A percentile compares a stretch with the other conserved stretches of the same genome.
Conservation (phyloP, 768 basidiomycete genomes). For the Pisolithus orientalis region DNA sequence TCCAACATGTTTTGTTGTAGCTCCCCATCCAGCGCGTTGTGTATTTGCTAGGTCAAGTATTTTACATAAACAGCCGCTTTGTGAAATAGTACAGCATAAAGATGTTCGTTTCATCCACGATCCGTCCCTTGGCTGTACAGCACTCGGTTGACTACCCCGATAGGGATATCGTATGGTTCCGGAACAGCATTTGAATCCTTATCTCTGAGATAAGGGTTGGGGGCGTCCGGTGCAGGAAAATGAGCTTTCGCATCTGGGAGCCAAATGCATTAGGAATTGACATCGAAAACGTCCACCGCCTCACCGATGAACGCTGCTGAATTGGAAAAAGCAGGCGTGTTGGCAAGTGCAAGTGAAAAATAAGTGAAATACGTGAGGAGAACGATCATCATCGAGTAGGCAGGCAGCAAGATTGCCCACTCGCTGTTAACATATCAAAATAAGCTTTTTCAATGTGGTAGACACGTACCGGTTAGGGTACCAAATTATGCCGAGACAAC, state of each 20-base stretch:
- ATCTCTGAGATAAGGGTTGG: conserved; percentile 44
- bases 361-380: conserved; percentile 76
- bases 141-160: conserved; percentile 73
- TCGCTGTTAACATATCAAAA: conserved; percentile 44
- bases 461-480: conserved; percentile 76
- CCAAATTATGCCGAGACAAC: conserved; percentile 67
- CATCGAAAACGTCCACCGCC: conserved; percentile 11
- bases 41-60: background rate
- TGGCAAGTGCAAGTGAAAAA: conserved; percentile 64
- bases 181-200: conserved; percentile 45
- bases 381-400: conserved; percentile 65
- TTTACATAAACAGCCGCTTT: background rate
- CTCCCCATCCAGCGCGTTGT: too few relatives aligned
- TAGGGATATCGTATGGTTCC: conserved; percentile 76
- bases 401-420: conserved; percentile 79
- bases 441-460: background rate
- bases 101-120: background rate
- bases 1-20: background rate
- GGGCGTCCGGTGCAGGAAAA: conserved; percentile 32
- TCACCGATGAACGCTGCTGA: conserved; percentile 63
- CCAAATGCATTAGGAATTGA: conserved; percentile 7
- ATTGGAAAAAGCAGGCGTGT: conserved; percentile 66
- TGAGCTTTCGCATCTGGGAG: conserved; percentile 51
- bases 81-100: background rate
- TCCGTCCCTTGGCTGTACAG: conserved; percentile 38